phyloP scores from a whole-genome alignment of 2,329 filamentous ascomycete species.

The Fusarium napiforme region DNA sequence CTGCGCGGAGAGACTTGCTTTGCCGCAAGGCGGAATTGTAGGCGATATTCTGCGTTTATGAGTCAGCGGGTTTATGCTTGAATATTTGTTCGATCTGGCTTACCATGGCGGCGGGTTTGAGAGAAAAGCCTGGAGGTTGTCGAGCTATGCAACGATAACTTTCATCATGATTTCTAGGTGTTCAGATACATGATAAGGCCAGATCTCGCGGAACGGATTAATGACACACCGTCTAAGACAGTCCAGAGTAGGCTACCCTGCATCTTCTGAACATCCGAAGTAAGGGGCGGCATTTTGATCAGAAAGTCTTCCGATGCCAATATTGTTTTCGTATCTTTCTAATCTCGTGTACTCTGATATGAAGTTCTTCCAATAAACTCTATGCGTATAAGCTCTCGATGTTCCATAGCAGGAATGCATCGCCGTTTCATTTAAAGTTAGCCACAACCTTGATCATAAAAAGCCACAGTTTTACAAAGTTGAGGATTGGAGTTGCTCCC shows the following conservation, averaged over 20 bases:
- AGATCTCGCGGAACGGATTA: conserved; percentile 44
- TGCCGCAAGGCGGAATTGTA: conserved; percentile 90
- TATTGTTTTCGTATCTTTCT: too few species aligned
- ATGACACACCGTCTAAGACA: conserved; percentile 6
- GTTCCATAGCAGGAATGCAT: background rate
- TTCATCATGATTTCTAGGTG: conserved; percentile 37
- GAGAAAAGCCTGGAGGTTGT: conserved; percentile 10
- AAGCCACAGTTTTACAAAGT: background rate
- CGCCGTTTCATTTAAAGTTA: too few species aligned
- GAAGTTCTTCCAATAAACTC: background rate
- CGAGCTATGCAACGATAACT: conserved; percentile 19
- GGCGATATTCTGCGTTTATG: conserved; percentile 72
- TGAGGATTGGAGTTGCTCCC: rapidly evolving
- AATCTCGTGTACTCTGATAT: too few species aligned
- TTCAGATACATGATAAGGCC: conserved; percentile 40
- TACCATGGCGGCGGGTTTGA: conserved; percentile 43
- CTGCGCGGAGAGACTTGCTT: conserved; percentile 80
- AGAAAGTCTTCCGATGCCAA: background rate
- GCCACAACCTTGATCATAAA: rapidly evolving
- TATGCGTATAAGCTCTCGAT: background rate
- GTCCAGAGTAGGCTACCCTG: conserved; percentile 12
- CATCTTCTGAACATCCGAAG: background rate
- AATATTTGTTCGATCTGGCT: background rate
- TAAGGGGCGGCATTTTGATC: background rate
- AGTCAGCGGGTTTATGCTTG: background rate